A percentile compares a stretch with the other conserved stretches of the same genome.
phyloP scores from a whole-genome alignment of 1,139 yeast genomes.

The Kazachstania sp. region DNA sequence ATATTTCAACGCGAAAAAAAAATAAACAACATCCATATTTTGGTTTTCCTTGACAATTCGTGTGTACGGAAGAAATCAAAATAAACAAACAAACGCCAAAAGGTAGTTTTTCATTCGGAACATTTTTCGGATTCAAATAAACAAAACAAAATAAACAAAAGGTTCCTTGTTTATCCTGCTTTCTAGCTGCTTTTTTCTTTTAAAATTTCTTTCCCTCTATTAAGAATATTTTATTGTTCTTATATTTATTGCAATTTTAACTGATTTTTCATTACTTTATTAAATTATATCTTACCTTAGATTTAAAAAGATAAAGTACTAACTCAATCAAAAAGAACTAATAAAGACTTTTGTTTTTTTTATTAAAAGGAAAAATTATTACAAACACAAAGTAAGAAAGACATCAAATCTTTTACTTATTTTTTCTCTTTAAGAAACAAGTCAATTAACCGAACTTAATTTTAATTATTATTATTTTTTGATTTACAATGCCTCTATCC shows the following conservation, averaged over 20 bases:
- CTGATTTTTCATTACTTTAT: too few relatives aligned
- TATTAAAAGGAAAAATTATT: too few relatives aligned
- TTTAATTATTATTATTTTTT: neutral
- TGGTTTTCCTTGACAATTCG: neutral
- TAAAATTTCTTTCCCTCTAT: neutral
- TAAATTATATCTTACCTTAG: too few relatives aligned
- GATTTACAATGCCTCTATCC: constrained; percentile 8
- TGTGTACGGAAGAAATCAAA: neutral
- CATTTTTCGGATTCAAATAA: neutral
- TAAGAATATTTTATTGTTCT: neutral
- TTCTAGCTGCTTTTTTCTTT: neutral
- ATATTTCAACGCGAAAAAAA: neutral
- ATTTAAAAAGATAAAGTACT: too few relatives aligned
- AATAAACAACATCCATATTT: neutral
- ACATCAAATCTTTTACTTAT: neutral
- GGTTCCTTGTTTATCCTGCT: neutral
- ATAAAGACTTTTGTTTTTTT: too few relatives aligned
- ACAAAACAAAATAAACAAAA: neutral
- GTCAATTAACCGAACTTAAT: neutral
- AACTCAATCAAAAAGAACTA: too few relatives aligned
- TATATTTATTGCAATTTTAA: too few relatives aligned
- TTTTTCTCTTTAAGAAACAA: neutral
- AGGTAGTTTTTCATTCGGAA: too few relatives aligned
- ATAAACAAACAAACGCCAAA: neutral
- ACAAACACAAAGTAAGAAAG: neutral